Evolutionary conservation across 345 rosid genomes (phyloP), one percentile per base, ranked within the genome.

Genomic region (Brassica cretica): DNA sequence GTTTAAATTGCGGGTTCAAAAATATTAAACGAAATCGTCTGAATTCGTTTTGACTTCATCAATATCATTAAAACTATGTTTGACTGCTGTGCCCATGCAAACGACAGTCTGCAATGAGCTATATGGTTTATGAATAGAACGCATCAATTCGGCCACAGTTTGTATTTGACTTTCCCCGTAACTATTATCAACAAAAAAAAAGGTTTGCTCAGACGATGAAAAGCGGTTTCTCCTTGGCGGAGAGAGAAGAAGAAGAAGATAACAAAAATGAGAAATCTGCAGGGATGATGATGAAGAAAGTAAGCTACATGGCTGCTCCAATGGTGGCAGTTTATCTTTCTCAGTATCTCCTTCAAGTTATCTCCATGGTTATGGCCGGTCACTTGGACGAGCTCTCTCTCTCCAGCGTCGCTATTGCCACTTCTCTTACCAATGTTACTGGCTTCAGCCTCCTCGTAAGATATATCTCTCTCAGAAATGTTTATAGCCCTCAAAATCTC

Each of bases 241-340:
- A 35, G 1, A 74, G 32, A 15, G 80, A 76, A 21, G 59, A 60
- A 44, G 30, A 35, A 55, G 29, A 39, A 24, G 44, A 61, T 7
- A 5, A 5, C 2, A 64, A 59, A 44, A 46, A 65, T 21, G 65
- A 75, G 55, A 29, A 44, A 59, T 39, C 32, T 35, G 15, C 2
- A 15, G 70, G 56, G 56, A 7, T 15, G 60, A 78, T 77, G 84
- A 65, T 82, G 65, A 82, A 70, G 76, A 77, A 73, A 46, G 79
- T 82, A 21, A 78, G 62, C 41, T 74, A 0, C 53, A 73, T 82
- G 82, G 78, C 79, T 53, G 79, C 71, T 21, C 84, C 84, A 56
- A 81, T 81, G 84, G 79, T 77, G 44, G 78, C 81, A 46, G 82
- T 82, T 18, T 27, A 76, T 14, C 15, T 70, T 44, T 82, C 82